A percentile compares a stretch with the other conserved stretches of the same genome.
Conservation (phyloP, 306 rosid species). For the Erythrophleum fordii region DNA sequence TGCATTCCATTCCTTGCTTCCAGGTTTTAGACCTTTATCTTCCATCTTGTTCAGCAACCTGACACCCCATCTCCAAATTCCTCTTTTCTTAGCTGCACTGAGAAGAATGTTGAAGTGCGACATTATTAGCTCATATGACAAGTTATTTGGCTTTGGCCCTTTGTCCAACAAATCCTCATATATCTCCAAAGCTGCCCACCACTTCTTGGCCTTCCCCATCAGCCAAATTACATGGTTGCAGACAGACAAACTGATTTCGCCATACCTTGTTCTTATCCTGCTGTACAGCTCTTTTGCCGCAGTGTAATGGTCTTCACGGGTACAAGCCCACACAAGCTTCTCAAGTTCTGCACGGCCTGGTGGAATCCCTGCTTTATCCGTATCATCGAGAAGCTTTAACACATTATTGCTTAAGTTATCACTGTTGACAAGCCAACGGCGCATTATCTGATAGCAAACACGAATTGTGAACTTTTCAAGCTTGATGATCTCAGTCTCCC, state of each 20-base stretch:
- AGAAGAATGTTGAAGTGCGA: slow-evolving; percentile 88
- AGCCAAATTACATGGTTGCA: slow-evolving; percentile 96
- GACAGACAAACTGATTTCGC: slow-evolving; percentile 74
- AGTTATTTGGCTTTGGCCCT: slow-evolving; percentile 88
- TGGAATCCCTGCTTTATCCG: slow-evolving; percentile 77
- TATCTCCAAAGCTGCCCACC: slow-evolving; percentile 98
- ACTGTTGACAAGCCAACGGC: slow-evolving; percentile 75
- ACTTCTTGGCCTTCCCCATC: slow-evolving; percentile 92
- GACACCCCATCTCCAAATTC: slow-evolving; percentile 95
- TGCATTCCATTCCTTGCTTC: slow-evolving; percentile 87
- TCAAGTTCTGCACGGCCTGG: slow-evolving; percentile 65
- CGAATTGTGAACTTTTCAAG: slow-evolving; percentile 75
- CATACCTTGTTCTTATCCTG: slow-evolving; percentile 66
- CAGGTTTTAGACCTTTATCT: slow-evolving; percentile 90
- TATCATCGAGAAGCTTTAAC: slow-evolving; percentile 58
- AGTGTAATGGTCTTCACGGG: slow-evolving; percentile 74
- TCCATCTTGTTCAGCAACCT: slow-evolving; percentile 96
- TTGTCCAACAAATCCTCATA: slow-evolving; percentile 91
- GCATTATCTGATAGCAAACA: slow-evolving; percentile 93
- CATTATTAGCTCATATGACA: slow-evolving; percentile 78
- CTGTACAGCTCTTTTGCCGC: slow-evolving; percentile 82
- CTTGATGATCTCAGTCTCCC: slow-evolving; percentile 69
- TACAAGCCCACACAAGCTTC: slow-evolving; percentile 91
- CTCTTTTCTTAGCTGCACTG: slow-evolving; percentile 70
- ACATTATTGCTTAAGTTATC: slow-evolving; percentile 62